Percentiles rank a stretch among this genome's conserved stretches.
phyloP scores from a whole-genome alignment of 257 asterid genomes.

The Osmanthus fragrans region DNA sequence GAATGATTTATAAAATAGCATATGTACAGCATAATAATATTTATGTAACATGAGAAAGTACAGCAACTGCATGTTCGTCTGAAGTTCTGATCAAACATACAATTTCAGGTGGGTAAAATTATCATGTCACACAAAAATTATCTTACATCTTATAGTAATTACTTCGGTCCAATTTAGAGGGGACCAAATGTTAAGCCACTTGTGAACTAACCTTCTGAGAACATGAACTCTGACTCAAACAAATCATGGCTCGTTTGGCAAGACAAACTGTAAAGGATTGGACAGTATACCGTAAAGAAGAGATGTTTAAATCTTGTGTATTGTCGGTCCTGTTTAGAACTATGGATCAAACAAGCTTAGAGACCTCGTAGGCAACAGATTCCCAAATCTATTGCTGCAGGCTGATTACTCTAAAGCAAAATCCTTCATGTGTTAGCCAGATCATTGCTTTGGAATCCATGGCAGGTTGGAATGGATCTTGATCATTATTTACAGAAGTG shows the following conservation, averaged over 20 bases:
- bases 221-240: not conserved
- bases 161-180: too few species aligned
- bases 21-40: not conserved
- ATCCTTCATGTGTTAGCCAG: not conserved
- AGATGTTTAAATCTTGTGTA: not conserved
- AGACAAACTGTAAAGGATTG: not conserved
- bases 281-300: not conserved
- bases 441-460: not conserved
- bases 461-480: slow-evolving; percentile 6
- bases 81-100: not conserved
- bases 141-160: not conserved
- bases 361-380: not conserved
- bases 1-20: not conserved
- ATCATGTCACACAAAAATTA: not conserved
- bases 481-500: slow-evolving; percentile 41
- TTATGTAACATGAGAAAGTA: not conserved
- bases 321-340: not conserved
- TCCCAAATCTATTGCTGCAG: not conserved
- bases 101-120: not conserved
- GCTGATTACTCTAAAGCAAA: not conserved
- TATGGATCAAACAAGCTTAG: not conserved
- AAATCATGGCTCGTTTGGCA: too few species aligned
- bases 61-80: not conserved
- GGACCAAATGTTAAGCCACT: not conserved
- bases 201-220: not conserved